Evolutionary conservation across 169 alveolate species (phyloP).

Genomic region (Plasmodium gaboni): DNA sequence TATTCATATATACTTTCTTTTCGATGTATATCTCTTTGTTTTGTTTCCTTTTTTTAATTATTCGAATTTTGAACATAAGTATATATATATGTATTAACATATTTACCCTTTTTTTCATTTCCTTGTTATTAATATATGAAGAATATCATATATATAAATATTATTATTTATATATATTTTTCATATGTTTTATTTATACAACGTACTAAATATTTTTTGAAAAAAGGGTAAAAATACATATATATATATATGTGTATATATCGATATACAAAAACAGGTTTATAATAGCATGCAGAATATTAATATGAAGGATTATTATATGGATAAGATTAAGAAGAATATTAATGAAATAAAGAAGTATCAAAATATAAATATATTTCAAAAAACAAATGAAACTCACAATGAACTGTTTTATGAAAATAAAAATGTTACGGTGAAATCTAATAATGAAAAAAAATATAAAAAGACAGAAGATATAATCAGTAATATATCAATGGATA

Average conservation of each 20-base stretch:
- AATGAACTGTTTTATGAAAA: not conserved
- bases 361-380: slow-evolving; percentile 16
- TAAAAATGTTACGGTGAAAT: slow-evolving; percentile 16
- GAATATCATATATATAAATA: too few species aligned
- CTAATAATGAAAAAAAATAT: not conserved
- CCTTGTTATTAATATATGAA: too few species aligned
- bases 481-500: not conserved
- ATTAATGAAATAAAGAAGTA: slow-evolving; percentile 54
- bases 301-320: slow-evolving; percentile 42
- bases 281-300: slow-evolving; percentile 6
- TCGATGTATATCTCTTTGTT: too few species aligned
- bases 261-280: not conserved
- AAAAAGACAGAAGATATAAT: not conserved
- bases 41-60: too few species aligned
- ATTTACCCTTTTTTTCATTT: too few species aligned
- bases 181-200: too few species aligned
- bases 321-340: slow-evolving; percentile 57
- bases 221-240: slow-evolving; percentile 7
- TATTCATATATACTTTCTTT: too few species aligned
- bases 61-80: too few species aligned
- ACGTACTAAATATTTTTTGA: not conserved
- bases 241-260: not conserved
- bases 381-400: slow-evolving; percentile 7
- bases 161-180: too few species aligned
- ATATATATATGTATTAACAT: too few species aligned